Evolutionary conservation across 108 stramenopile species (phyloP).

Genomic region (Mayamaea pseudoterrestris): DNA sequence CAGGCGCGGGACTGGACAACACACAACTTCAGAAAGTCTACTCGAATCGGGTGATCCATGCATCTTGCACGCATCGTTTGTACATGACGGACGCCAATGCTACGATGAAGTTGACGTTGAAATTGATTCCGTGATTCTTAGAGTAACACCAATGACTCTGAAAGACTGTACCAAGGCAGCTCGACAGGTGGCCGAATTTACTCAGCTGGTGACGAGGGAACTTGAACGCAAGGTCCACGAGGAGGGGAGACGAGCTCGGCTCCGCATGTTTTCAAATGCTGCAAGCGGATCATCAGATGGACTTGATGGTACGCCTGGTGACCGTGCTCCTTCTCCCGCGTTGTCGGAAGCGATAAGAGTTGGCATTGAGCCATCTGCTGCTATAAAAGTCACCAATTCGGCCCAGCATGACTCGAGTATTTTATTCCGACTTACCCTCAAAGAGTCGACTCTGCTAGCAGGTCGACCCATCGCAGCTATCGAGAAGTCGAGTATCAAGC

Average conservation of each 20-base stretch:
- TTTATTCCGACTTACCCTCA: constrained; percentile 44
- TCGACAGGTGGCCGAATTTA: constrained; percentile 37
- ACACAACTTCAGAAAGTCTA: too few species aligned
- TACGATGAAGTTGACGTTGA: constrained; percentile 70
- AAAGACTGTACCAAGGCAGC: constrained; percentile 53
- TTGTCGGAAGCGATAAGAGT: background rate
- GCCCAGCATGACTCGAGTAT: constrained; percentile 41
- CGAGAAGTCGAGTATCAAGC: background rate
- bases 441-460: constrained; percentile 44
- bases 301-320: background rate
- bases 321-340: background rate
- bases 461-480: constrained; percentile 32
- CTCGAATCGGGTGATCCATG: background rate
- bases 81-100: constrained; percentile 46
- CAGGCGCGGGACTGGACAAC: background rate
- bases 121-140: constrained; percentile 30
- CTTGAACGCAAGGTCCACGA: constrained; percentile 75
- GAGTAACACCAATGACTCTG: constrained; percentile 58
- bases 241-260: constrained; percentile 45
- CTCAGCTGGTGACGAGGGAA: constrained; percentile 47
- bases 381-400: background rate
- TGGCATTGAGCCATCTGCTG: background rate
- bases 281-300: background rate
- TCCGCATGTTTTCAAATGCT: background rate
- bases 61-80: constrained; percentile 18